Evolutionary conservation across 495 filamentous ascomycete genomes (phyloP), one percentile per base, ranked within the genome.

Genomic region (Penicillium waksmanii): DNA sequence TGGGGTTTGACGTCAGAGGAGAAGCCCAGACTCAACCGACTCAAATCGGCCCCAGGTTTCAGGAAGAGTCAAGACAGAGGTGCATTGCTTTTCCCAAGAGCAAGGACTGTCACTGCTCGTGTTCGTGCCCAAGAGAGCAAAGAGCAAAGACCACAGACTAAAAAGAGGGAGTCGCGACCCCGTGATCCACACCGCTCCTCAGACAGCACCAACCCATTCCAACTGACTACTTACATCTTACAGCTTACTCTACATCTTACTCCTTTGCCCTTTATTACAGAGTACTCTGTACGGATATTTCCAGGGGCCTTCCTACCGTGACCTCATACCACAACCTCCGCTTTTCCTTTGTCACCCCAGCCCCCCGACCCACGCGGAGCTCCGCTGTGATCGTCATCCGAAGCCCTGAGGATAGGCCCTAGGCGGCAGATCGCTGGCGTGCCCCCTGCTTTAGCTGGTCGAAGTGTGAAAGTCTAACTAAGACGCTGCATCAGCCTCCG

Each of bases 321-420:
- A 31, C 27, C 46, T 27, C 18, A 10, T n/a, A 44, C n/a, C n/a
- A 44, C 15, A 3, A n/a, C 36, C 36, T 56, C 42, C 53, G 50
- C 47, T 51, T 52, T 43, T 49, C 43, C 53, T 49, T 55, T 38
- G 2, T 11, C 36, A 12, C 49, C 55, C 60, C 61, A 66, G 57
- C 63, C 52, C 58, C 66, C 27, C 57, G 57, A 38, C 12, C 15
- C 36, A 13, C 36, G 27, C 60, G 57, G 60, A 56, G 62, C 57
- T 56, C 61, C 61, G 54, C 58, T 31, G 63, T 58, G 61, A 67
- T 69, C 64, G 56, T 51, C 61, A 58, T 51, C 64, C 55, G 61
- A 51, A 69, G 56, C 63, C 66, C 58, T 59, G 58, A 58, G 8
- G 27, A 31, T 31, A 7, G 27, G 27, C 27, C 27, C 27, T 31